Evolutionary conservation across 75 land plant species (phyloP).

Genomic region (Pseudotsuga menziesii): DNA sequence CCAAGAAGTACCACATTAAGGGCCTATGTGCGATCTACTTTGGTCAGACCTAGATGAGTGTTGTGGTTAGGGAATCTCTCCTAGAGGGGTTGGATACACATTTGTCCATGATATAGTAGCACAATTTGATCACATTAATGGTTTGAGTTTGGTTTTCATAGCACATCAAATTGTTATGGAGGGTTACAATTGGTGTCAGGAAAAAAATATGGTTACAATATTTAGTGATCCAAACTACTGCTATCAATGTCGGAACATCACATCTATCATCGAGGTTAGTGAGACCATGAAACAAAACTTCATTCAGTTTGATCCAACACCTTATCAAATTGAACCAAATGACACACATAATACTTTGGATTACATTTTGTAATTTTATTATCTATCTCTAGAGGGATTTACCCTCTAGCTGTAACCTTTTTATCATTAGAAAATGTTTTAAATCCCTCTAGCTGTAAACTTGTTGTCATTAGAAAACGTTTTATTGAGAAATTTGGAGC

Average conservation of each 20-base stretch:
- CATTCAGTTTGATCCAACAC: conserved; percentile 87
- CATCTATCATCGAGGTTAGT: conserved; percentile 83
- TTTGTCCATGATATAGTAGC: conserved; percentile 84
- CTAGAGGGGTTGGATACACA: conserved; percentile 79
- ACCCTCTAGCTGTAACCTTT: background rate
- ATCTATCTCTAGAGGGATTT: background rate
- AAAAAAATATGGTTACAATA: conserved; percentile 85
- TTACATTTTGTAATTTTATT: conserved; percentile 60
- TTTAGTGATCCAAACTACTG: conserved; percentile 87
- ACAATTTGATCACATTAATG: conserved; percentile 86
- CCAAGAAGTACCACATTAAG: conserved; percentile 94
- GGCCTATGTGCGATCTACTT: conserved; percentile 91
- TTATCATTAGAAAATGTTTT: no score
- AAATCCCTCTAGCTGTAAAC: background rate
- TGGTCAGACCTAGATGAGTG: conserved; percentile 94
- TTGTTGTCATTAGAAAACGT: background rate
- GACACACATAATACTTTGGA: conserved; percentile 81
- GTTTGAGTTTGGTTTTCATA: conserved; percentile 62
- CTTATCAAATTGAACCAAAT: conserved; percentile 83
- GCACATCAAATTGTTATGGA: conserved; percentile 92
- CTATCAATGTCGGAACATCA: conserved; percentile 90
- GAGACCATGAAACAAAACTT: conserved; percentile 78
- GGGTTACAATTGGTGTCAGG: conserved; percentile 90
- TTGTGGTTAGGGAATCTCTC: conserved; percentile 93
- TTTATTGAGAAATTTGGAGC: background rate